A percentile compares a stretch with the other conserved stretches of the same genome.
Evolutionary conservation across 352 stramenopile genomes (phyloP).

Genomic region (Phytopythium montanum): DNA sequence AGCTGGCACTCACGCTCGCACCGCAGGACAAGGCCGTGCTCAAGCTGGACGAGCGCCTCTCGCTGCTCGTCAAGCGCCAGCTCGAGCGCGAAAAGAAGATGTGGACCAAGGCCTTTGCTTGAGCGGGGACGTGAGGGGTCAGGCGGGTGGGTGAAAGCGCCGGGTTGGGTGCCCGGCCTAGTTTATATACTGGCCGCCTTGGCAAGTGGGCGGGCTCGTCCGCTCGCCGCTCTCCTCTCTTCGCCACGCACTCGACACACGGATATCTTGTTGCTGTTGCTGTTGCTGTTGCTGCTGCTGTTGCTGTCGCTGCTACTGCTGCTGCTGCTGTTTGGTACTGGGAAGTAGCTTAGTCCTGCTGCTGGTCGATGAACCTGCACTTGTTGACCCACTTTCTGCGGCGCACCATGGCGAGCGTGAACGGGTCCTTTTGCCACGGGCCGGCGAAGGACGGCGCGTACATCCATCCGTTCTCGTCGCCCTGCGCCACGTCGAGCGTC

Average conservation of each 20-base stretch:
- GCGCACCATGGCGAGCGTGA: constrained; percentile 73
- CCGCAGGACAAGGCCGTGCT: constrained; percentile 78
- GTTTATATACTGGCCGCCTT: constrained; percentile 1
- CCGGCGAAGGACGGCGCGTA: constrained; percentile 75
- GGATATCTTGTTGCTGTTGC: not conserved
- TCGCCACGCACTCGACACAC: not conserved
- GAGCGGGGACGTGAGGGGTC: constrained; percentile 3
- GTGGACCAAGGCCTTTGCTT: constrained; percentile 84
- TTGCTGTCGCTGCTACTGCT: not conserved
- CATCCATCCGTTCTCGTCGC: constrained; percentile 83
- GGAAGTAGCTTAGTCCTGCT: constrained; percentile 5
- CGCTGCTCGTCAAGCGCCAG: constrained; percentile 64
- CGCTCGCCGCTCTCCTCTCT: not conserved
- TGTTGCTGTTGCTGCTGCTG: not conserved
- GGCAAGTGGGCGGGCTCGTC: not conserved
- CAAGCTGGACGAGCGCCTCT: constrained; percentile 71
- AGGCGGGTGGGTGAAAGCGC: not conserved
- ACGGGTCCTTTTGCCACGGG: constrained; percentile 72
- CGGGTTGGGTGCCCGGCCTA: not conserved
- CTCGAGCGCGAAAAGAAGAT: constrained; percentile 91
- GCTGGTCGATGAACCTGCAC: constrained; percentile 21
- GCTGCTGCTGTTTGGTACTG: not conserved
- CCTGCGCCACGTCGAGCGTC: constrained; percentile 71
- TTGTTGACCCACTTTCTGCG: constrained; percentile 84
- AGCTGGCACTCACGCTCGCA: constrained; percentile 43